phyloP scores from a whole-genome alignment of 805 yeast species.

The Suhomyces sp. region DNA sequence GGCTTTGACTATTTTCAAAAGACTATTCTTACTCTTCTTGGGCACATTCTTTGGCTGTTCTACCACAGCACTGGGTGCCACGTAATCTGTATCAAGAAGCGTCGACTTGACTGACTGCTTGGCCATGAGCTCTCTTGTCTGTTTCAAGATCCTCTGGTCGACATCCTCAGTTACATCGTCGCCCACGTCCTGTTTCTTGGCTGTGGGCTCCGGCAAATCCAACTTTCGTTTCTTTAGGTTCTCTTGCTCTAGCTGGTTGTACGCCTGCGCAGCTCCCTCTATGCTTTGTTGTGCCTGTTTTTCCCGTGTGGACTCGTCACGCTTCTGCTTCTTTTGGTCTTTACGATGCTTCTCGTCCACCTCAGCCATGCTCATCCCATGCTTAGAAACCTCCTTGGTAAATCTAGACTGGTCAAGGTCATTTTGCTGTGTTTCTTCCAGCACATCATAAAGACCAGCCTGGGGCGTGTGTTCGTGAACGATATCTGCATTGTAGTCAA shows the following conservation, averaged over 20 bases:
- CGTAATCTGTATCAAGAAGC: slow-evolving; percentile 15
- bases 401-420: slow-evolving; percentile 37
- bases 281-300: slow-evolving; percentile 19
- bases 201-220: slow-evolving; percentile 23
- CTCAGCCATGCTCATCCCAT: slow-evolving; percentile 45
- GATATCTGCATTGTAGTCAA: slow-evolving; percentile 82
- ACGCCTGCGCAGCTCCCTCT: slow-evolving; percentile 23
- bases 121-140: slow-evolving; percentile 32
- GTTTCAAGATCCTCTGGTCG: slow-evolving; percentile 33
- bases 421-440: slow-evolving; percentile 52
- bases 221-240: slow-evolving; percentile 24
- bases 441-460: slow-evolving; percentile 65
- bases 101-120: slow-evolving; percentile 33
- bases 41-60: neutral
- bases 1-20: slow-evolving; percentile 6
- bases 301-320: slow-evolving; percentile 14
- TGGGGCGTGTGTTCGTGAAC: slow-evolving; percentile 73
- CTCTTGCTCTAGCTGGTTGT: slow-evolving; percentile 18
- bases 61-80: neutral
- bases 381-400: slow-evolving; percentile 39
- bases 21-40: slow-evolving; percentile 4
- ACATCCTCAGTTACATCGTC: slow-evolving; percentile 14
- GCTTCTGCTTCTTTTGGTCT: slow-evolving; percentile 18
- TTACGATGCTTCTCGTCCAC: slow-evolving; percentile 29
- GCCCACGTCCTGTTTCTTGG: neutral